Base-by-base conservation (phyloP, 441 rosid genomes). In the Adansonia madagascariensis region DNA sequence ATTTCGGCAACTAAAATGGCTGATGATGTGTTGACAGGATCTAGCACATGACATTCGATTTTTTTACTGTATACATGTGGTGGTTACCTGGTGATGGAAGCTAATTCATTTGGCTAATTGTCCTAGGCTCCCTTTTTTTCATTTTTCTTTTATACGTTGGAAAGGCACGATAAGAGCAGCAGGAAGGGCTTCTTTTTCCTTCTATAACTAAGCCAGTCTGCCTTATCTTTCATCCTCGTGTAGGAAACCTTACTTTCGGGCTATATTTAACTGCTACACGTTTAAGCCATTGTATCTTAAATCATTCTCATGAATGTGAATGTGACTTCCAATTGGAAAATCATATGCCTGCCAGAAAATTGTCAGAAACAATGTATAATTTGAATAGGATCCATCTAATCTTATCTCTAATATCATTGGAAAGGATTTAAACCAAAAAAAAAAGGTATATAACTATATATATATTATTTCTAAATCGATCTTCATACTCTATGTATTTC, bases 191-290 rank as follows among this genome's bases (percentile, higher is more conserved):
- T 52, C 49, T 35, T 56, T 59, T 50, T 52, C 15, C 22, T 50
- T 70, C 1, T 52, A 31, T 55, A 55, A 70, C 46, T 0, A 70
- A 27, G 74, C 43, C 74, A 70, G 74, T 43, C 74, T 49, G 74
- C 41, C 35, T 7, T 20, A 65, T 3, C 1, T 31, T 14, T 62
- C 64, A 18, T 6, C 10, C 24, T 18, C 11, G 9, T 17, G 4
- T 17, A 7, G 24, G 60, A 7, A 56, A 56, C 24, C 8, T 17
- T 56, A 7, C 6, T 53, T 53, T 53, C 0, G 9, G 8, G 18
- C 57, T 1, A 53, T 53, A 15, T 53, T 53, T 53, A n/a, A 53
- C 7, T 15, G 2, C 57, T n/a, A 1, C 57, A 4, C 7, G 6
- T 52, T 15, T 52, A 6, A n/a, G 57, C 20, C 57, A 15, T 15